These are phyloP conservation scores for Erythrobasidium yunnanense DNA, from an alignment of 768 basidiomycete genomes.

Conservation along the genomic window DNA sequence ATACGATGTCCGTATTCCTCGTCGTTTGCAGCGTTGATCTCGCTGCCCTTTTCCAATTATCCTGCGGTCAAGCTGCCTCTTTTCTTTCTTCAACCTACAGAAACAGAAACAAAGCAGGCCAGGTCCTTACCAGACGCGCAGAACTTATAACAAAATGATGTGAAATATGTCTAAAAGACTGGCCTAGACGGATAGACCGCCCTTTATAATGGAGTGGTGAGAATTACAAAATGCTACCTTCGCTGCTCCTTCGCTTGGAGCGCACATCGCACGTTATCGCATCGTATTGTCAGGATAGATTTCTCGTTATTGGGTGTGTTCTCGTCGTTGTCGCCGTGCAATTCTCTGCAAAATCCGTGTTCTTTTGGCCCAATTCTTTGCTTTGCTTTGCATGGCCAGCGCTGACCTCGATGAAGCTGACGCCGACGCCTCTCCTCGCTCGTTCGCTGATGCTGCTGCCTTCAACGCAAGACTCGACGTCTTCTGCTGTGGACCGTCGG, in stretches of 20 bases:
- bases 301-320: neutral
- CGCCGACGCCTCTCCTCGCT: neutral
- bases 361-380: neutral
- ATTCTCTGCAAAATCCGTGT: neutral
- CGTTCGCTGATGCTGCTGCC: neutral
- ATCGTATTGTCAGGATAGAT: neutral
- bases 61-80: too few species aligned
- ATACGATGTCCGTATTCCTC: too few species aligned
- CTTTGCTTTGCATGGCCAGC: neutral
- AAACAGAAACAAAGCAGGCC: neutral
- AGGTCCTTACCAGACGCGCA: neutral
- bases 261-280: neutral
- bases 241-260: slow-evolving; percentile 20
- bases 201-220: slow-evolving; percentile 18
- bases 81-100: neutral
- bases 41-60: too few species aligned
- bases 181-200: neutral
- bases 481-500: neutral
- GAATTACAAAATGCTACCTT: neutral
- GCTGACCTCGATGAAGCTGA: neutral
- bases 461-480: neutral
- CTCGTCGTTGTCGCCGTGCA: neutral
- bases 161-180: neutral
- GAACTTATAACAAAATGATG: neutral
- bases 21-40: too few species aligned